Percentiles rank a stretch among this genome's conserved stretches.
These are phyloP conservation scores for Plantago ovata DNA, from an alignment of 257 asterid genomes.

Conservation along the genomic window DNA sequence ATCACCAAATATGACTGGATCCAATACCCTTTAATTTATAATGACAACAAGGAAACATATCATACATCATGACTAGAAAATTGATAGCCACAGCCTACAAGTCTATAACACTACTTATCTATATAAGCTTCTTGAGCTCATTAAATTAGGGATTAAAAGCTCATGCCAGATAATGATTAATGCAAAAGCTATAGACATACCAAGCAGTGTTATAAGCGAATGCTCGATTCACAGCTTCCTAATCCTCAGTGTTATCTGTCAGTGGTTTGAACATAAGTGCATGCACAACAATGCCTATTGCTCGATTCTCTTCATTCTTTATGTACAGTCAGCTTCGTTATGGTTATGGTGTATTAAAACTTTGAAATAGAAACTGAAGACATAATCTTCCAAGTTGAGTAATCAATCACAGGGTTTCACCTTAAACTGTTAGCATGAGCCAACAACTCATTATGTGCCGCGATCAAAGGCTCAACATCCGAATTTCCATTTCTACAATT, in stretches of 20 bases:
- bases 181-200: no score
- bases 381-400: neutral
- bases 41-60: neutral
- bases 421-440: constrained; percentile 73
- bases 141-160: no score
- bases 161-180: no score
- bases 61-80: no score
- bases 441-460: constrained; percentile 55
- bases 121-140: no score
- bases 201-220: constrained; percentile 61
- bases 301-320: constrained; percentile 48
- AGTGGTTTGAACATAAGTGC: constrained; percentile 53
- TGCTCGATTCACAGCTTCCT: constrained; percentile 64
- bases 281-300: constrained; percentile 36
- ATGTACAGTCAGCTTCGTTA: neutral
- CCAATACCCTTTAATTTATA: constrained; percentile 58
- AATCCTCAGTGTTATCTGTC: constrained; percentile 33
- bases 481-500: constrained; percentile 60
- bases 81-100: no score
- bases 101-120: no score
- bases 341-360: no score
- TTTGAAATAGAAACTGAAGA: no score
- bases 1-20: constrained; percentile 62
- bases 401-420: constrained; percentile 25
- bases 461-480: constrained; percentile 64